phyloP scores from a whole-genome alignment of 805 yeast genomes.

The Candida yuanshanica region DNA sequence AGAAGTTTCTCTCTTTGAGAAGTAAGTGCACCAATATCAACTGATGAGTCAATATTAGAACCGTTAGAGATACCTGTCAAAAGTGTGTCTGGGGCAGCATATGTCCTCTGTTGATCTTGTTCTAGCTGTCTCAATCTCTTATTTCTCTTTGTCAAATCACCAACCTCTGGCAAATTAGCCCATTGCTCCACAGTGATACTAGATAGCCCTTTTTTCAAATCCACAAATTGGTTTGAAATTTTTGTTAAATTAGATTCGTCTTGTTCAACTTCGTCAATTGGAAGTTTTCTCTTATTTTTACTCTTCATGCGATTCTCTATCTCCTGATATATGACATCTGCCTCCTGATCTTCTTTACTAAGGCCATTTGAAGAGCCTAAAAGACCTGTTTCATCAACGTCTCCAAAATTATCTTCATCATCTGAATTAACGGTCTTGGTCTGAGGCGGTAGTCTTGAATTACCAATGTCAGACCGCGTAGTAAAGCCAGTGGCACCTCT shows the following conservation, averaged over 20 bases:
- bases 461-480: constrained; percentile 72
- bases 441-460: constrained; percentile 30
- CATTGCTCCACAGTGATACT: constrained; percentile 65
- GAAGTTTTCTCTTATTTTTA: constrained; percentile 21
- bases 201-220: constrained; percentile 58
- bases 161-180: constrained; percentile 80
- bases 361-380: constrained; percentile 24
- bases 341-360: constrained; percentile 65
- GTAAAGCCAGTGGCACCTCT: constrained; percentile 94
- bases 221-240: constrained; percentile 56
- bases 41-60: constrained; percentile 28
- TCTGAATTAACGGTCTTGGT: constrained; percentile 19
- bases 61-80: constrained; percentile 32
- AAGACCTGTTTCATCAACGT: constrained; percentile 27
- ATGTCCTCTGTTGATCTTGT: constrained; percentile 60
- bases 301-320: constrained; percentile 52
- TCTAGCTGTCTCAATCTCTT: constrained; percentile 62
- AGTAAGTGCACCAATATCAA: constrained; percentile 47
- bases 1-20: constrained; percentile 59
- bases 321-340: constrained; percentile 59
- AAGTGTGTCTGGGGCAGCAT: constrained; percentile 77
- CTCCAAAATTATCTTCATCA: constrained; percentile 19
- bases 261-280: constrained; percentile 21
- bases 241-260: constrained; percentile 11
- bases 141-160: constrained; percentile 77